These are phyloP conservation scores for Coccomyxa sp. DNA, from an alignment of 139 green algal genomes.

Conservation along the genomic window DNA sequence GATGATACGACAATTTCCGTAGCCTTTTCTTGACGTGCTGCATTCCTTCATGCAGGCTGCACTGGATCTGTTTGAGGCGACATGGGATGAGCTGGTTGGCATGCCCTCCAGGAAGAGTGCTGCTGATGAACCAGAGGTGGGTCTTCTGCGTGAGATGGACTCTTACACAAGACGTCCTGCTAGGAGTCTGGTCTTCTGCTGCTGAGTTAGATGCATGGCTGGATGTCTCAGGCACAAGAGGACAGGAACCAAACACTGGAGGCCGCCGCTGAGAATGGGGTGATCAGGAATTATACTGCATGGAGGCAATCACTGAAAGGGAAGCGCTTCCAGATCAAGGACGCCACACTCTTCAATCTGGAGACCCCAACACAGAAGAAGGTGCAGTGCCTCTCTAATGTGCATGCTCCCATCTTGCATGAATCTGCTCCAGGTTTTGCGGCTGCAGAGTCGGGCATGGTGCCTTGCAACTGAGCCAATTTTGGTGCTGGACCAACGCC, in stretches of 20 bases:
- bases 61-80: conserved; percentile 31
- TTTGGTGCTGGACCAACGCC: neutral
- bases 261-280: neutral
- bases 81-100: conserved; percentile 30
- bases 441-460: neutral
- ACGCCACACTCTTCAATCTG: conserved; percentile 24
- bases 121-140: neutral
- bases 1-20: neutral
- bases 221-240: neutral
- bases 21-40: neutral
- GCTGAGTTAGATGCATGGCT: neutral
- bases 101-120: conserved; percentile 13
- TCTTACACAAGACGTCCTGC: neutral
- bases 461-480: neutral
- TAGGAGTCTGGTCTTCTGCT: neutral
- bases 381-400: neutral
- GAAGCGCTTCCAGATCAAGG: conserved; percentile 7
- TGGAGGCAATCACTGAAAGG: conserved; percentile 6
- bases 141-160: neutral
- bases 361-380: conserved; percentile 1
- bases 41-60: conserved; percentile 9
- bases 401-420: neutral
- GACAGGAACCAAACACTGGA: neutral
- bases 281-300: neutral
- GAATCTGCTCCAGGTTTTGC: neutral